Percentiles rank a stretch among this genome's conserved stretches.
These are phyloP conservation scores for Cynanchum wilfordii DNA, from an alignment of 257 asterid species.

Conservation along the genomic window DNA sequence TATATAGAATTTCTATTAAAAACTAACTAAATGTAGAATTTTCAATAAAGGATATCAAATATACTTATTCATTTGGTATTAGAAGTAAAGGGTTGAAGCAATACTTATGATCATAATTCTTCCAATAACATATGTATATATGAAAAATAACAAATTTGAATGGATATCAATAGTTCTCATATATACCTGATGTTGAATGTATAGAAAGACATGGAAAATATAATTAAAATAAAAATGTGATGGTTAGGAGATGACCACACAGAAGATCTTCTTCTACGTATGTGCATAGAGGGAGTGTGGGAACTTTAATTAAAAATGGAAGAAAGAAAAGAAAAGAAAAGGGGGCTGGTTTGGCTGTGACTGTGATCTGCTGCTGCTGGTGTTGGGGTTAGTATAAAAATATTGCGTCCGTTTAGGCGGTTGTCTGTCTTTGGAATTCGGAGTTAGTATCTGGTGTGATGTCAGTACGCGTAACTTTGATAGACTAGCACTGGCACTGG, in stretches of 20 bases:
- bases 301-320: not conserved
- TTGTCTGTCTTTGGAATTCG: slow-evolving; percentile 1
- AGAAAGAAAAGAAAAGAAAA: not conserved
- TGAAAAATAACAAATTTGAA: no score
- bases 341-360: not conserved
- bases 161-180: no score
- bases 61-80: no score
- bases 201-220: no score
- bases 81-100: no score
- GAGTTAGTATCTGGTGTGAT: slow-evolving; percentile 4
- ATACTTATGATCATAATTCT: no score
- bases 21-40: no score
- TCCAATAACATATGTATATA: no score
- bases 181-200: no score
- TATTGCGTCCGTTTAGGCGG: slow-evolving; percentile 3
- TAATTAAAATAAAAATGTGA: not conserved
- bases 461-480: not conserved
- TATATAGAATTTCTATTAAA: no score
- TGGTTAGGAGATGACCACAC: not conserved
- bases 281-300: not conserved
- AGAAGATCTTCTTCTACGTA: not conserved
- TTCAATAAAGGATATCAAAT: no score
- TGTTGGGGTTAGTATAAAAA: not conserved
- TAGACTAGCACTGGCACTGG: not conserved
- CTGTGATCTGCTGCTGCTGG: no score